These are phyloP conservation scores for Scedosporium minutisporum DNA, from an alignment of 2,329 filamentous ascomycete genomes.

Conservation along the genomic window DNA sequence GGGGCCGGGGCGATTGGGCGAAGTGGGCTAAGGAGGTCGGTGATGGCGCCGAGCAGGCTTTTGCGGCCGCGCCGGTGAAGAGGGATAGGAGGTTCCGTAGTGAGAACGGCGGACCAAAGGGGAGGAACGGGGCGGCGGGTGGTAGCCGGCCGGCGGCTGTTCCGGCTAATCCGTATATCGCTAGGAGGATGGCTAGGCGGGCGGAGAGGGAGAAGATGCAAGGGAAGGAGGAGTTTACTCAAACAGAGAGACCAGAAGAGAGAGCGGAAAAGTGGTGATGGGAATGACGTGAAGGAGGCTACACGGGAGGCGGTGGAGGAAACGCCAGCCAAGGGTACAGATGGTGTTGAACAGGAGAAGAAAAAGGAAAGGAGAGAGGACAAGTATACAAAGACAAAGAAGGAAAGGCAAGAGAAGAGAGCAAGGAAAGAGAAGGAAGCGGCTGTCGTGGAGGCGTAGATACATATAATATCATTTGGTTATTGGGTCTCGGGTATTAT, in stretches of 20 bases:
- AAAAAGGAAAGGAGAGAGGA: constrained; percentile 5
- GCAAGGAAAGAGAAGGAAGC: neutral
- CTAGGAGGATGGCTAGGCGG: constrained; percentile 5
- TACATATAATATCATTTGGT: neutral
- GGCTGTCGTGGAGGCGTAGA: neutral
- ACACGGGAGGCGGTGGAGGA: neutral
- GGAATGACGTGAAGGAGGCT: neutral
- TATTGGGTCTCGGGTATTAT: neutral
- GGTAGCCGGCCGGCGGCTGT: neutral
- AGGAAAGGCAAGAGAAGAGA: constrained; percentile 7
- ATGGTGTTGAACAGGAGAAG: neutral
- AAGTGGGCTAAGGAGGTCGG: constrained; percentile 40
- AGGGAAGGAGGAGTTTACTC: neutral
- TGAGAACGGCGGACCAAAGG: neutral
- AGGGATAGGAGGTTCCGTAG: neutral
- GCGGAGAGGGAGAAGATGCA: constrained; percentile 5
- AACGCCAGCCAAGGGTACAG: neutral
- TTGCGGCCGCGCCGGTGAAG: constrained; percentile 2
- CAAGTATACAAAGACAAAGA: constrained; percentile 4
- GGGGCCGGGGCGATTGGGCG: constrained; percentile 44
- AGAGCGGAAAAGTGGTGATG: neutral
- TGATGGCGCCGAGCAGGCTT: neutral
- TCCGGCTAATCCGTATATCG: constrained; percentile 3
- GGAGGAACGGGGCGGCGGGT: neutral
- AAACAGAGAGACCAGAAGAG: neutral